phyloP scores from a whole-genome alignment of 2,329 filamentous ascomycete species.

The Stagonosporopsis rhizophila region DNA sequence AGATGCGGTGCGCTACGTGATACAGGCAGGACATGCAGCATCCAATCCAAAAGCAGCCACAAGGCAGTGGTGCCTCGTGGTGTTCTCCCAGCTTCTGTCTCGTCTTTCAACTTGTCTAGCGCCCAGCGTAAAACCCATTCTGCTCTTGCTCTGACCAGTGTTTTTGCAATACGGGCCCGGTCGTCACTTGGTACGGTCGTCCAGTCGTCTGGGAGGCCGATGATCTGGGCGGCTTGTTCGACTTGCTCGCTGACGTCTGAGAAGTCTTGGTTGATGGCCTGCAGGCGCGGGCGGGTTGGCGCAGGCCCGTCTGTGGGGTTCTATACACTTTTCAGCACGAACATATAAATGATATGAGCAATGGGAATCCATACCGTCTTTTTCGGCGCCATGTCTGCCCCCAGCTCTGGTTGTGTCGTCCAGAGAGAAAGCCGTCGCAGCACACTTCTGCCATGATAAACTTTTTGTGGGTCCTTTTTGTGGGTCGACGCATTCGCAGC shows the following conservation, averaged over 20 bases:
- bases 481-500: constrained; percentile 10
- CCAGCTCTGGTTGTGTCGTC: constrained; percentile 12
- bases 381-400: constrained; percentile 34
- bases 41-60: constrained; percentile 67
- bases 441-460: constrained; percentile 26
- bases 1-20: constrained; percentile 75
- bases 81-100: constrained; percentile 41
- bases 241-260: constrained; percentile 49
- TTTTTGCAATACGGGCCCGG: constrained; percentile 17
- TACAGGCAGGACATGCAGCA: constrained; percentile 70
- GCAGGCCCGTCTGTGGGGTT: constrained; percentile 22
- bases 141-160: constrained; percentile 52
- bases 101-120: constrained; percentile 63
- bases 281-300: constrained; percentile 48
- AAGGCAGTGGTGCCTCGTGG: constrained; percentile 54
- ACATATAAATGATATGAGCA: too few relatives aligned
- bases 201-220: constrained; percentile 47
- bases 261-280: constrained; percentile 50
- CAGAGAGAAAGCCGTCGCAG: constrained; percentile 29
- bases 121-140: constrained; percentile 74
- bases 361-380: constrained; percentile 19
- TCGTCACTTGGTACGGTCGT: constrained; percentile 21
- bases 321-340: constrained; percentile 2
- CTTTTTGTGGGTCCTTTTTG: constrained; percentile 16
- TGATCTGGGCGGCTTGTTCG: constrained; percentile 50